phyloP scores from a whole-genome alignment of 1,284 basidiomycete genomes.

The Microbotryomycetes sp. region DNA sequence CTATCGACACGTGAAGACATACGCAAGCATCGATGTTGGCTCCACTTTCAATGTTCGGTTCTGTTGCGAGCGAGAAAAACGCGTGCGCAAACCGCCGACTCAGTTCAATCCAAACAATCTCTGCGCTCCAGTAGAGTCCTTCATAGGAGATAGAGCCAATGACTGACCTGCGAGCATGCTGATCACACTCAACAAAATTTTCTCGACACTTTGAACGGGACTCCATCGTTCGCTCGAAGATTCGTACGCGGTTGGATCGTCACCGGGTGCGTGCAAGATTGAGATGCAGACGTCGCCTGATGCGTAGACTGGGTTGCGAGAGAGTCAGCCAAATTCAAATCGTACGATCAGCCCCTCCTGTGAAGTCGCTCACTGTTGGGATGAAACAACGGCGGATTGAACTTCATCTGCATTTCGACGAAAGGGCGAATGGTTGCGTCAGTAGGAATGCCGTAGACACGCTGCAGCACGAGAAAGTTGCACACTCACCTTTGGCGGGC shows the following conservation, averaged over 20 bases:
- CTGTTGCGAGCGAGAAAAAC: slow-evolving; percentile 44
- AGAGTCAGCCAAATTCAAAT: background rate
- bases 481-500: slow-evolving; percentile 69
- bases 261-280: slow-evolving; percentile 94
- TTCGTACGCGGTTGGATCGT: slow-evolving; percentile 68
- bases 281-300: slow-evolving; percentile 97
- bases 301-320: slow-evolving; percentile 81
- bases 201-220: slow-evolving; percentile 94
- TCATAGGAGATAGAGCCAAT: slow-evolving; percentile 15
- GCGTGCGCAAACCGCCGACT: slow-evolving; percentile 18
- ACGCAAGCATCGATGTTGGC: slow-evolving; percentile 79
- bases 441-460: background rate
- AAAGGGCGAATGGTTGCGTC: background rate
- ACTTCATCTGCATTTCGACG: slow-evolving; percentile 60
- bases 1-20: slow-evolving; percentile 24
- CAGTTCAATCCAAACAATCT: background rate
- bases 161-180: slow-evolving; percentile 90
- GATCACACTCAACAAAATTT: slow-evolving; percentile 82
- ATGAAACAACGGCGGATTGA: slow-evolving; percentile 93
- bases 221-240: slow-evolving; percentile 96
- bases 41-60: slow-evolving; percentile 98
- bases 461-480: background rate
- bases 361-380: slow-evolving; percentile 73
- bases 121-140: background rate
- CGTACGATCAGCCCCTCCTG: no score